Conservation (phyloP, 2,329 filamentous ascomycete species). For the Neonectria hederae region DNA sequence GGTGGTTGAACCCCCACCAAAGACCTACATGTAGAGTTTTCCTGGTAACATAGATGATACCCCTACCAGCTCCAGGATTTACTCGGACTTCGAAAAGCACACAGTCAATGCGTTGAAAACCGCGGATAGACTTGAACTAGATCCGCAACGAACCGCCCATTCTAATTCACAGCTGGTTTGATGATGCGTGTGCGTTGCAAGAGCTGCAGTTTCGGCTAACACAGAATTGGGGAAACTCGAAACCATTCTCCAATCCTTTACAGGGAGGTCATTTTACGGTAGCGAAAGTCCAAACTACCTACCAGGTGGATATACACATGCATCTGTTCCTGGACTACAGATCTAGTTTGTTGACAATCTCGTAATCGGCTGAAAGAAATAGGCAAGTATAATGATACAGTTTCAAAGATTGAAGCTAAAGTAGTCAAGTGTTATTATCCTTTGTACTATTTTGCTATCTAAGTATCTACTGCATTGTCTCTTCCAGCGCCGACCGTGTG, state of each 20-base stretch:
- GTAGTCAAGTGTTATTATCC: neutral
- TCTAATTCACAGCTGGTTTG: neutral
- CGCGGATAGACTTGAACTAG: neutral
- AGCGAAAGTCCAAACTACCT: neutral
- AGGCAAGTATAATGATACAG: neutral
- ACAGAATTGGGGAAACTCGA: neutral
- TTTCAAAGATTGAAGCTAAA: neutral
- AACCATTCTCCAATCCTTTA: neutral
- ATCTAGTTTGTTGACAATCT: too few species aligned
- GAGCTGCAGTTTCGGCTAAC: neutral
- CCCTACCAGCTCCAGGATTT: neutral
- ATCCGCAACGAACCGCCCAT: neutral
- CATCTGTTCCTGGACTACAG: too few species aligned
- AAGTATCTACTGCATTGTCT: constrained; percentile 29
- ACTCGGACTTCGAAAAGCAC: neutral
- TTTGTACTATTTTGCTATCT: constrained; percentile 20
- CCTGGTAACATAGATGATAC: neutral
- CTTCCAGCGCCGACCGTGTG: constrained; percentile 27
- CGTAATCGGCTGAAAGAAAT: too few species aligned
- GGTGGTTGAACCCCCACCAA: constrained; percentile 20
- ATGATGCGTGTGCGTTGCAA: neutral
- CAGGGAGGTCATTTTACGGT: neutral
- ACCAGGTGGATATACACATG: too few species aligned
- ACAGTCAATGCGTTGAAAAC: neutral
- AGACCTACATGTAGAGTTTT: neutral